These are phyloP conservation scores for Raddia distichophylla DNA, from an alignment of 176 grass and related monocot species.

Conservation along the genomic window DNA sequence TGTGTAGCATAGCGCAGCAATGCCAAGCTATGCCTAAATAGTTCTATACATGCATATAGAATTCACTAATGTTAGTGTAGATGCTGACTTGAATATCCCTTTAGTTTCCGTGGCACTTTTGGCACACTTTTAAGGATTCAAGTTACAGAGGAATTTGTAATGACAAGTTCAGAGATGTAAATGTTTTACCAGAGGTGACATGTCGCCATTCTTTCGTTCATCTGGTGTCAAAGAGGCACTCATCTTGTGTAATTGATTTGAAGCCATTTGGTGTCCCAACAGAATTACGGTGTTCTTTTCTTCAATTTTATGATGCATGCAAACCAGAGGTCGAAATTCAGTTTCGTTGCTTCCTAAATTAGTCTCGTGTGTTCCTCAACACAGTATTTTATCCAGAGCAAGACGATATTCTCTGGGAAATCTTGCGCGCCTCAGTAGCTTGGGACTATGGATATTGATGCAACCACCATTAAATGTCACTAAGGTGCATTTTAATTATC, in stretches of 20 bases:
- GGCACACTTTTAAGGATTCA: conserved; percentile 35
- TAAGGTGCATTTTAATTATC: too few species aligned
- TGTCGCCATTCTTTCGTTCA: conserved; percentile 34
- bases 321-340: neutral
- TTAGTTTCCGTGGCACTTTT: neutral
- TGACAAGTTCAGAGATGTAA: conserved; percentile 66
- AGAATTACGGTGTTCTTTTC: neutral
- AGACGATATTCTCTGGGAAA: neutral
- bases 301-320: neutral
- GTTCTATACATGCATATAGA: conserved; percentile 63
- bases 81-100: conserved; percentile 51
- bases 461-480: too few species aligned
- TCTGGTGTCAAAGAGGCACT: neutral
- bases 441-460: neutral
- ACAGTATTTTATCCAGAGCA: neutral
- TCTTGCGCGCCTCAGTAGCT: neutral
- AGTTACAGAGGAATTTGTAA: conserved; percentile 53
- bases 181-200: conserved; percentile 58
- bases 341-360: neutral
- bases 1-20: conserved; percentile 42
- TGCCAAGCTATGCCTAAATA: conserved; percentile 46
- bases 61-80: conserved; percentile 71
- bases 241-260: neutral
- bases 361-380: neutral
- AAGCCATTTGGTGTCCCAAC: neutral